Evolutionary conservation across 192 early-diverging fungal species (phyloP), one percentile per base, ranked within the genome.

Genomic region (Dissophora ornata): DNA sequence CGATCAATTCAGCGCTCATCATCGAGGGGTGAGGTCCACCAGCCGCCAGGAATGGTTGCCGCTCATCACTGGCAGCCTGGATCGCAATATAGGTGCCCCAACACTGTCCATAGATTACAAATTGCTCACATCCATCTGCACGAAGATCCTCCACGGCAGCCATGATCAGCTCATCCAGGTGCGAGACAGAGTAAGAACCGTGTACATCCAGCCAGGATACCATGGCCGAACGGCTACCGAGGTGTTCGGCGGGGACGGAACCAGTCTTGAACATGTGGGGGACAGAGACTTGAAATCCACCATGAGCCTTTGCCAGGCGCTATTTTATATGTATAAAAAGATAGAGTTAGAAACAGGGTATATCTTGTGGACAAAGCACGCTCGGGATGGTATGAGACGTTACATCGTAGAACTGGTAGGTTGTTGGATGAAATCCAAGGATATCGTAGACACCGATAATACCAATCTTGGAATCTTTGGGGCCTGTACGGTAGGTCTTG

Each of bases 381-480:
- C n/a, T n/a, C n/a, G n/a, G n/a, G n/a, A n/a, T n/a, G n/a, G n/a
- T n/a, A n/a, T n/a, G n/a, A n/a, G n/a, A n/a, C 29, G 28, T 33
- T 33, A 46, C 36, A 30, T 57, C 34, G 46, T 24, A 41, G 29
- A 60, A 53, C 32, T 63, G 52, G 36, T 34, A 36, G 19, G 16
- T 41, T 4, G 64, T 30, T 18, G 25, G 79, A 64, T 85, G 82
- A 50, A 81, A 81, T 0, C 86, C 90, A 69, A 89, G 88, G 44
- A 91, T 73, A 67, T 91, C 90, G 56, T 90, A 88, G 62, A 85
- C 81, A 61, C 83, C 69, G 5, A 91, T 45, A 52, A 91, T 65
- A 18, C 78, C 86, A 16, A 81, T 82, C 73, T 84, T 81, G 26
- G 89, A 55, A 24, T 65, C 56, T 62, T 81, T 60, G 5, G 57